A percentile compares a stretch with the other conserved stretches of the same genome.
These are phyloP conservation scores for Triticum urartu DNA, from an alignment of 176 grass and related monocot genomes.

Conservation along the genomic window DNA sequence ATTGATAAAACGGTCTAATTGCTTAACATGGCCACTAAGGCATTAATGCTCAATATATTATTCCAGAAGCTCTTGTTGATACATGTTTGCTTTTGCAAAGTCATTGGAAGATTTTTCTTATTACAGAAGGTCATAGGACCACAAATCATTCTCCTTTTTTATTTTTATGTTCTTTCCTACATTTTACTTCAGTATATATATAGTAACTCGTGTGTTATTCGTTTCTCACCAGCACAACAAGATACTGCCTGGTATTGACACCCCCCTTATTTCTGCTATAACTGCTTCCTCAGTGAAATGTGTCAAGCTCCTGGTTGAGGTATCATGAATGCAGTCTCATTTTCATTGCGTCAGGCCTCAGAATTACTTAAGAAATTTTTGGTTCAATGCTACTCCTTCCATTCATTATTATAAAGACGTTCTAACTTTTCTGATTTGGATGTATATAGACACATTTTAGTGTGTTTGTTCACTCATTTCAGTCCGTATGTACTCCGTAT, in stretches of 20 bases:
- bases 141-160: not conserved
- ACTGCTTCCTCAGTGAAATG: constrained; percentile 32
- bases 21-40: not conserved
- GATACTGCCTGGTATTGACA: not conserved
- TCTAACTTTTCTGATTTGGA: no score
- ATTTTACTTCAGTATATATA: not conserved
- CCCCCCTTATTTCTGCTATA: constrained; percentile 22
- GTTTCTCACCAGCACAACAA: constrained; percentile 24
- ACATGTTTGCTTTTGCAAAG: not conserved
- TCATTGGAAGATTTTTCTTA: not conserved
- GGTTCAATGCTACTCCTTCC: not conserved
- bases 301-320: constrained; percentile 37
- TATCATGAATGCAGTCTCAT: not conserved
- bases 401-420: no score
- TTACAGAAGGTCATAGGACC: not conserved
- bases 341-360: not conserved
- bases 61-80: not conserved
- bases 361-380: not conserved
- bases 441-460: no score
- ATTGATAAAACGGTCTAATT: not conserved
- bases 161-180: not conserved
- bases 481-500: no score
- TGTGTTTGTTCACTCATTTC: no score
- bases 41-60: not conserved
- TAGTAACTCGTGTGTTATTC: not conserved